Evolutionary conservation across 2,329 filamentous ascomycete genomes (phyloP), one percentile per base, ranked within the genome.

Genomic region (Aspergillus tamarii): DNA sequence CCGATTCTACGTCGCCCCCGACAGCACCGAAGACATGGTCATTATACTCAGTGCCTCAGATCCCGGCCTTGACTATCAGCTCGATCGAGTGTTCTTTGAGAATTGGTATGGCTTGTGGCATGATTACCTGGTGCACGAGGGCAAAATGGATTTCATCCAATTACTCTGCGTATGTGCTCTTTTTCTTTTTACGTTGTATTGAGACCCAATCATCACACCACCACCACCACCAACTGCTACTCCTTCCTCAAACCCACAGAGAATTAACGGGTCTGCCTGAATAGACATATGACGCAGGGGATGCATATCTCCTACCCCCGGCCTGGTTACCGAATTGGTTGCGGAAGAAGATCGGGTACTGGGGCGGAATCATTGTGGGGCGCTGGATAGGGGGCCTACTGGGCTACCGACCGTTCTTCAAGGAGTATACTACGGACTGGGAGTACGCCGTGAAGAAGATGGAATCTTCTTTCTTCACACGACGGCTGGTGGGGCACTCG

Each of bases 351-450:
- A 41, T 41, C 19, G 39, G 39, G 39, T 41, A 41, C 39, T 41
- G 39, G 39, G 39, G 39, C 8, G 54, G 54, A 23, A 36, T 57
- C 16, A 41, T 57, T 23, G 54, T 57, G 39, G 54, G 54, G n/a
- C 32, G 54, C 6, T 57, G 54, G 54, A 57, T 57, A 28, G 54
- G 54, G 14, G 54, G 54, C 7, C 54, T 57, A n/a, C 16, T 57
- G 21, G 61, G 64, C 32, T 66, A 66, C 36, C 59, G 61, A 39
- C 64, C 64, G 12, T 66, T 64, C 41, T 61, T 64, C 41, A 54
- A 50, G 43, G 61, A 66, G 53, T 66, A 63, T 21, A 64, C 64
- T 3, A 64, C 61, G 5, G 64, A 66, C 46, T 66, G 61, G 64
- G 64, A 63, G 2, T 60, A 58, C 21, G 64, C 64, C 26, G 61